Conservation (phyloP, 164 flowering plant genomes). For the Litsea cubeba region DNA sequence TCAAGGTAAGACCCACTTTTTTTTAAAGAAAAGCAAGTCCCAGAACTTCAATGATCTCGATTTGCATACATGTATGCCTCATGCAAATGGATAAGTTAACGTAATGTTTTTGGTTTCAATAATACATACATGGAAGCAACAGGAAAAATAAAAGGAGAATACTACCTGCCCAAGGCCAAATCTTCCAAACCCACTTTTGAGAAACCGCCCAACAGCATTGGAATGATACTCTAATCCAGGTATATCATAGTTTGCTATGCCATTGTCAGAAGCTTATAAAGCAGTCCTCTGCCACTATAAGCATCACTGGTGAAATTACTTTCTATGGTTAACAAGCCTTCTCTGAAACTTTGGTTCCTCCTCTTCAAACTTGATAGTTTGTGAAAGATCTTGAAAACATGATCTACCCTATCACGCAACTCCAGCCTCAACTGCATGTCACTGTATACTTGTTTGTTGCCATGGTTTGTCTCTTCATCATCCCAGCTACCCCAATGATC, state of each 20-base stretch:
- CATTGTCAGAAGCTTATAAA: constrained; percentile 59
- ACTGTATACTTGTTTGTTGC: constrained; percentile 38
- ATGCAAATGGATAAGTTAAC: neutral
- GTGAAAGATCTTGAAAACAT: constrained; percentile 76
- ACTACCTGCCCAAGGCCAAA: constrained; percentile 94
- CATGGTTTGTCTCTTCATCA: constrained; percentile 57
- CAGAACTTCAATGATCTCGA: neutral
- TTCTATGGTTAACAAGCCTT: constrained; percentile 38
- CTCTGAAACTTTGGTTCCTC: constrained; percentile 35
- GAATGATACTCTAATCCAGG: constrained; percentile 93
- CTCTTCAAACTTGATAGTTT: constrained; percentile 60
- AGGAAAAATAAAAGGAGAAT: neutral
- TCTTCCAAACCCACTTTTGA: constrained; percentile 96
- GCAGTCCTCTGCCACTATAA: constrained; percentile 47
- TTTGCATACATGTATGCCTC: neutral
- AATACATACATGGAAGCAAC: neutral
- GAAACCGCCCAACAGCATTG: constrained; percentile 83
- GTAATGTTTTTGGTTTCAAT: too few relatives aligned
- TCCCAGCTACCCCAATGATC: constrained; percentile 96
- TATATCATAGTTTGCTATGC: constrained; percentile 58
- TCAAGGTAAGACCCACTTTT: neutral
- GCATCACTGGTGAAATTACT: constrained; percentile 41
- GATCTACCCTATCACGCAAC: constrained; percentile 80
- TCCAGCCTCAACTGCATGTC: too few relatives aligned
- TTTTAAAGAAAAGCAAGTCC: neutral